These are phyloP conservation scores for Fomitopsis serialis DNA, from an alignment of 768 basidiomycete species.

Conservation along the genomic window DNA sequence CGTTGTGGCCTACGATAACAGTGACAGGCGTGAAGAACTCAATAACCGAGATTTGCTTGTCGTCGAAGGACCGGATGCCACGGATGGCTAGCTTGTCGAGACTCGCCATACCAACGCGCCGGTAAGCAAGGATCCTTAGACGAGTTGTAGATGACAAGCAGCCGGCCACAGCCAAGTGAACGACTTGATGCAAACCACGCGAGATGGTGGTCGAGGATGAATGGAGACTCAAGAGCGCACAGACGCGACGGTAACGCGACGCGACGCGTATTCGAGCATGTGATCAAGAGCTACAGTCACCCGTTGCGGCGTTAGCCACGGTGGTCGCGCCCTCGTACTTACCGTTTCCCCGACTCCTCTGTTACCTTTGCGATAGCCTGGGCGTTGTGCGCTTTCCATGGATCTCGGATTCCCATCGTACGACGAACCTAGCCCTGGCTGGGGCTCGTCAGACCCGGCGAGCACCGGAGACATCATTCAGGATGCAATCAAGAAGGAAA, in stretches of 20 bases:
- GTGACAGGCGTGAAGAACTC: conserved; percentile 98
- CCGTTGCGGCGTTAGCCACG: no score
- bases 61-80: conserved; percentile 93
- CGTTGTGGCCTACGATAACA: conserved; percentile 98
- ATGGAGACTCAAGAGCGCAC: no score
- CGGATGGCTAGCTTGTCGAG: conserved; percentile 93
- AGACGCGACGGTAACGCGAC: conserved; percentile 4
- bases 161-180: neutral
- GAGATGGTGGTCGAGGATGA: no score
- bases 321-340: no score
- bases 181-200: no score
- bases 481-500: conserved; percentile 74
- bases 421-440: conserved; percentile 16
- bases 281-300: no score
- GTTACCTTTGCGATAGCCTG: no score
- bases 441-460: conserved; percentile 13
- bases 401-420: conserved; percentile 11
- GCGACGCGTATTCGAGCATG: conserved; percentile 1
- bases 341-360: no score
- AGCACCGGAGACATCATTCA: conserved; percentile 57
- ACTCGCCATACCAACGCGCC: conserved; percentile 54
- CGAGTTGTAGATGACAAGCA: no score
- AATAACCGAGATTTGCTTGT: conserved; percentile 88
- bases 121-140: no score
- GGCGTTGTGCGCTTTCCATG: neutral